Evolutionary conservation across 1,139 yeast species (phyloP), one percentile per base, ranked within the genome.

Genomic region (Lizanozyma gosingica): DNA sequence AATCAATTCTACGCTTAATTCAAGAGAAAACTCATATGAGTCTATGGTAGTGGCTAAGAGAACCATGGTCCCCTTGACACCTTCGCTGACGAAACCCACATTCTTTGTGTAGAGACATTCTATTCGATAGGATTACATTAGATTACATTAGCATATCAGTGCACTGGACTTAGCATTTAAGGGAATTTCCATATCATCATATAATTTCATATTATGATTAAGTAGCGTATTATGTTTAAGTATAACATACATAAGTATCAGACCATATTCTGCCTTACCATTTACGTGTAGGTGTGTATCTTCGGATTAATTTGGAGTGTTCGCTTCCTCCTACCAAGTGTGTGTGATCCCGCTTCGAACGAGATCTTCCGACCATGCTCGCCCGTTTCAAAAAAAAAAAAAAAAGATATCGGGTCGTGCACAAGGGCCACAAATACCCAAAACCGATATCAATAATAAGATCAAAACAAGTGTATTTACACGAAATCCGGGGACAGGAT

Each of bases 61-160:
- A 14, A 6, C 34, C n/a, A 14, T 14, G n/a, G 15, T 37, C 35
- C 32, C 14, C 6, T 34, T 18, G 35, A 15, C 15, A 18, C 16
- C 9, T 39, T 36, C 40, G 37, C 18, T 15, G 32, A 17, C 18
- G 36, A 14, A 34, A 18, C 37, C 17, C 18, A 15, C 15, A 32
- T 15, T 22, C 36, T 34, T 17, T 11, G 35, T 9, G 27, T 45
- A 16, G 41, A 48, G 8, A 48, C 54, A 2, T 36, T 48, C 1
- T 36, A 38, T 15, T 48, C 47, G 2, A 47, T 55, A 4, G 40
- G 54, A 17, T 49, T 41, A 6, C 54, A 47, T 17, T 51, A 52
- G 22, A n/a, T n/a, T 18, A 14, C 17, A 38, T 16, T 33, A 38
- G 34, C 32, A 32, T 41, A 14, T 11, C 17, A n/a, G n/a, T n/a